Evolutionary conservation across 371 early-diverging fungal genomes (phyloP).

Genomic region (Zychaea mexicana): DNA sequence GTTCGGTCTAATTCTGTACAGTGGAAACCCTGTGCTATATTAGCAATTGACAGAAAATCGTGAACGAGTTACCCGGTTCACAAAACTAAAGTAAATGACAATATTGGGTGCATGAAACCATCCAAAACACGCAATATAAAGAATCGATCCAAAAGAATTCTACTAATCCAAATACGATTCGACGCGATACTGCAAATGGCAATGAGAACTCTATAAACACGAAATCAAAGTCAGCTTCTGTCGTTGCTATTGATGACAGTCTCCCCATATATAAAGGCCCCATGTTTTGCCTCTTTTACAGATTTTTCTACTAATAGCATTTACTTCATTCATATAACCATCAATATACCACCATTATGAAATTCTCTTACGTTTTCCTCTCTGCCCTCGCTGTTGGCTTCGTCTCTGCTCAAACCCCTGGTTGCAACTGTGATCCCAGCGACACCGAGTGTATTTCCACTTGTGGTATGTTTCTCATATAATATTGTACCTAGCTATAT

Average conservation of each 20-base stretch:
- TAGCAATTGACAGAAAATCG: no score
- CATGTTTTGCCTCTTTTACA: neutral
- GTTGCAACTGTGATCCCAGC: slow-evolving; percentile 11
- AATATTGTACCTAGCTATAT: no score
- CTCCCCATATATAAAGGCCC: neutral
- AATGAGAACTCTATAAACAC: neutral
- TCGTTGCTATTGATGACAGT: neutral
- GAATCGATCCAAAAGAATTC: neutral
- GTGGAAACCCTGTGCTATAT: no score
- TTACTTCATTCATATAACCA: neutral
- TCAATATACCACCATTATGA: slow-evolving; percentile 7
- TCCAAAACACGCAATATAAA: neutral
- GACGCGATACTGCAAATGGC: neutral
- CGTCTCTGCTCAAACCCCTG: neutral
- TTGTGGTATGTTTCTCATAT: slow-evolving; percentile 18
- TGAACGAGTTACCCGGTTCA: no score
- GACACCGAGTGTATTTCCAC: slow-evolving; percentile 11
- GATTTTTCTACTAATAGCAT: neutral
- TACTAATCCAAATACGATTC: neutral
- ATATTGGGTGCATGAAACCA: no score
- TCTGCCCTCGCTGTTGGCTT: slow-evolving; percentile 10
- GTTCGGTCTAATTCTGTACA: no score
- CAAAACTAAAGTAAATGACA: no score
- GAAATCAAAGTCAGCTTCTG: neutral
- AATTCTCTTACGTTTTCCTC: slow-evolving; percentile 12